Evolutionary conservation across 2,329 filamentous ascomycete genomes (phyloP).

Genomic region (Penicillium sp.): DNA sequence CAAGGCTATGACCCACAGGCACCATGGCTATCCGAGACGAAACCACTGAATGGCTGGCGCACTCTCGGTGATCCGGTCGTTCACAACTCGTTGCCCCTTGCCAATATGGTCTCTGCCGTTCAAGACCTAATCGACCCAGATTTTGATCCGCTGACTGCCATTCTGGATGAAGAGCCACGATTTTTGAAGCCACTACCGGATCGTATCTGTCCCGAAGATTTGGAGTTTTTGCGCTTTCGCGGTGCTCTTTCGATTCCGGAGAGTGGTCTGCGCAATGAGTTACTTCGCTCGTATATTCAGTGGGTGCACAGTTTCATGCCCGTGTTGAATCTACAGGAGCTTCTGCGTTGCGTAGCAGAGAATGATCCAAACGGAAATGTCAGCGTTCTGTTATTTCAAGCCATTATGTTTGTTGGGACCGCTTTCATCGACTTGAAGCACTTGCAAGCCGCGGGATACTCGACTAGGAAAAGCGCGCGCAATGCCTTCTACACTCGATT

Average conservation of each 20-base stretch:
- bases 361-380: conserved; percentile 64
- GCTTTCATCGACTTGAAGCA: conserved; percentile 74
- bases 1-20: conserved; percentile 28
- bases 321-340: conserved; percentile 60
- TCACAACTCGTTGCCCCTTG: conserved; percentile 29
- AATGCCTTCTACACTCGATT: conserved; percentile 80
- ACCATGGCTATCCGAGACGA: conserved; percentile 30
- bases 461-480: conserved; percentile 68
- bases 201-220: conserved; percentile 69
- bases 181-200: conserved; percentile 73
- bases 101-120: conserved; percentile 37
- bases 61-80: conserved; percentile 29
- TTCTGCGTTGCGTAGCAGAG: conserved; percentile 51
- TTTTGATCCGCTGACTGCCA: conserved; percentile 36
- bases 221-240: conserved; percentile 72
- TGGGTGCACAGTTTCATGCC: conserved; percentile 91
- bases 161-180: conserved; percentile 42
- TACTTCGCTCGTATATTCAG: conserved; percentile 73
- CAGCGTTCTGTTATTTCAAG: conserved; percentile 80
- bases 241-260: conserved; percentile 71
- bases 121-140: conserved; percentile 38
- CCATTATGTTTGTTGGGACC: conserved; percentile 85
- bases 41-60: conserved; percentile 24
- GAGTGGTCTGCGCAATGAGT: conserved; percentile 63
- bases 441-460: conserved; percentile 68